A percentile compares a stretch with the other conserved stretches of the same genome.
Conservation (phyloP, 2,329 filamentous ascomycete species). For the Dactylellina haptotyla region DNA sequence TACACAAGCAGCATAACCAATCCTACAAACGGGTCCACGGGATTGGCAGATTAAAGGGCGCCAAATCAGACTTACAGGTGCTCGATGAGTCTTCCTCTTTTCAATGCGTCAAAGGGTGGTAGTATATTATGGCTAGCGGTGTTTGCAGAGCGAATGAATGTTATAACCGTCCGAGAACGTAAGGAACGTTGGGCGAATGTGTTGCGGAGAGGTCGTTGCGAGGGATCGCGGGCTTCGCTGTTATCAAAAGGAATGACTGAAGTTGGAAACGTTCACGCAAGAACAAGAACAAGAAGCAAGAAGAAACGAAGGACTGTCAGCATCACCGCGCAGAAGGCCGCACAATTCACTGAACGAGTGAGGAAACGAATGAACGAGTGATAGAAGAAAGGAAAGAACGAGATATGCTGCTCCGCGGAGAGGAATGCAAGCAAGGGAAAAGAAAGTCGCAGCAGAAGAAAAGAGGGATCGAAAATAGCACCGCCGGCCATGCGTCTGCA, state of each 20-base stretch:
- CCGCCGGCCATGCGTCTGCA: no score
- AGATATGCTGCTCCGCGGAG: slow-evolving; percentile 22
- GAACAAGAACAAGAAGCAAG: slow-evolving; percentile 14
- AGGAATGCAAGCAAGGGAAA: slow-evolving; percentile 51
- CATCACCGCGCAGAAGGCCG: slow-evolving; percentile 36
- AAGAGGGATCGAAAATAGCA: slow-evolving; percentile 17
- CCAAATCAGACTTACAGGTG: slow-evolving; percentile 10
- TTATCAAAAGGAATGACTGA: slow-evolving; percentile 46
- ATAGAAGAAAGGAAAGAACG: slow-evolving; percentile 20
- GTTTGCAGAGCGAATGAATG: not conserved
- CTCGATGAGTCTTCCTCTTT: no score
- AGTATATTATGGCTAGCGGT: not conserved
- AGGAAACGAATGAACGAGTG: not conserved
- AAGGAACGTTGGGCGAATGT: slow-evolving; percentile 26
- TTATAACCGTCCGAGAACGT: slow-evolving; percentile 34
- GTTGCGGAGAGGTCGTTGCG: slow-evolving; percentile 25
- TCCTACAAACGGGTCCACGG: not conserved
- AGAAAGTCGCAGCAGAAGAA: slow-evolving; percentile 25
- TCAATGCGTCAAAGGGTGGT: not conserved
- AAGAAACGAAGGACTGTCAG: slow-evolving; percentile 19
- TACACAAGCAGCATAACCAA: not conserved
- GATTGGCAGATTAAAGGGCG: slow-evolving; percentile 6
- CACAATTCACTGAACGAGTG: slow-evolving; percentile 23
- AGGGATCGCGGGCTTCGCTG: slow-evolving; percentile 1
- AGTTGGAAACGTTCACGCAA: slow-evolving; percentile 26